These are phyloP conservation scores for Pestalotiopsis fici DNA, from an alignment of 2,329 filamentous ascomycete species.

Conservation along the genomic window DNA sequence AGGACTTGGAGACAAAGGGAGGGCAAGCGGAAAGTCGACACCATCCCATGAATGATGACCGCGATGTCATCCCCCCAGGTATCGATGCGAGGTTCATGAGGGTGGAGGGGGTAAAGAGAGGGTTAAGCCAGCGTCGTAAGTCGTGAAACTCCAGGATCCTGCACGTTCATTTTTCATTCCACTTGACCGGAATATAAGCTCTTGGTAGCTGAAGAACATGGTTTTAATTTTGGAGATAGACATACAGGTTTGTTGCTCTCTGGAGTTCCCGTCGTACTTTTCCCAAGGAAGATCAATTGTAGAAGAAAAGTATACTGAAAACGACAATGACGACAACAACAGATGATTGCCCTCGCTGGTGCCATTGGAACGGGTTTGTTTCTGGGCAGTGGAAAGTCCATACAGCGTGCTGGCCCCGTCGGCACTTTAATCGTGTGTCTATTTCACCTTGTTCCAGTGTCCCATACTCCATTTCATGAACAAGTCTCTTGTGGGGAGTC, in stretches of 20 bases:
- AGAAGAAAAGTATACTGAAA: neutral
- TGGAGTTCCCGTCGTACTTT: neutral
- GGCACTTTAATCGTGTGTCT: slow-evolving; percentile 2
- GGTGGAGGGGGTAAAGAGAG: neutral
- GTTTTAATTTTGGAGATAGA: too few species aligned
- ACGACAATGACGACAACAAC: slow-evolving; percentile 13
- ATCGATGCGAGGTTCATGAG: neutral
- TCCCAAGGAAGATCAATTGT: neutral
- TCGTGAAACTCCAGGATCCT: too few species aligned
- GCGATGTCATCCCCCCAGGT: neutral
- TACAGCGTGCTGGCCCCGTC: slow-evolving; percentile 56
- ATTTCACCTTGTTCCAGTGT: neutral
- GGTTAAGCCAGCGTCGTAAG: neutral
- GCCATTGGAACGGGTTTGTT: slow-evolving; percentile 56
- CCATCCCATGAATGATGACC: too few species aligned
- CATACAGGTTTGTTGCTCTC: neutral
- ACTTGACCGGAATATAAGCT: too few species aligned
- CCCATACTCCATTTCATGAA: too few species aligned
- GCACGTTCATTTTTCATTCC: too few species aligned
- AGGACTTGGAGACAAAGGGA: too few species aligned
- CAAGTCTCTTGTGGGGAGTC: too few species aligned
- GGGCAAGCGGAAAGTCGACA: too few species aligned
- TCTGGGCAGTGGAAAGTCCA: slow-evolving; percentile 61
- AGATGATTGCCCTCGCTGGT: slow-evolving; percentile 53
- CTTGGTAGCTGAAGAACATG: too few species aligned